A percentile compares a stretch with the other conserved stretches of the same genome.
phyloP scores from a whole-genome alignment of 1,284 basidiomycete species.

The Austroboletus rostrupii region DNA sequence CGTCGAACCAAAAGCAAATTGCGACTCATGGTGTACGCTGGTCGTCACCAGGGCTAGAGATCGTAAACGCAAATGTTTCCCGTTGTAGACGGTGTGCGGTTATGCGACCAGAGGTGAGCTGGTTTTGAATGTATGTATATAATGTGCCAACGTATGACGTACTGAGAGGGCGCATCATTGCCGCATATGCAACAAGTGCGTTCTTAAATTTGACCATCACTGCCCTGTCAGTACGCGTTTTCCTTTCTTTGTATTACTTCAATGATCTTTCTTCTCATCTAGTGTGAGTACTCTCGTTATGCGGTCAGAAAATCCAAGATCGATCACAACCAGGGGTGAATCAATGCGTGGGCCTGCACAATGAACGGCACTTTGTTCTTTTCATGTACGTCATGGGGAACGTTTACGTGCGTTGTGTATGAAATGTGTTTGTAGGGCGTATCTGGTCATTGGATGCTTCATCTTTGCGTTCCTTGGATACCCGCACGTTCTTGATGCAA shows the following conservation, averaged over 20 bases:
- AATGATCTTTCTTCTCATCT: constrained; percentile 4
- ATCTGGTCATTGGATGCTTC: constrained; percentile 62
- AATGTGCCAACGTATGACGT: constrained; percentile 13
- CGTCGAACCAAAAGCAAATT: constrained; percentile 15
- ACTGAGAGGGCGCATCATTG: constrained; percentile 91
- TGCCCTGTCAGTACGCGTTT: constrained; percentile 65
- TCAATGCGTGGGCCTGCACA: constrained; percentile 92
- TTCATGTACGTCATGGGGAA: constrained; percentile 64
- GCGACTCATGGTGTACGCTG: constrained; percentile 13
- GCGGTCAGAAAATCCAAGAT: not conserved
- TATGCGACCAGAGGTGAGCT: constrained; percentile 78
- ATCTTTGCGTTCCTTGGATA: constrained; percentile 61
- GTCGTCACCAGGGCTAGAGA: constrained; percentile 39
- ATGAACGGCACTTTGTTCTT: constrained; percentile 93
- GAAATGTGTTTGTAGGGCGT: constrained; percentile 48
- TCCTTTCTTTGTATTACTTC: not conserved
- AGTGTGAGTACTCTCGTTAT: constrained; percentile 23
- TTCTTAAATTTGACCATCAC: constrained; percentile 94
- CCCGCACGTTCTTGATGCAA: constrained; percentile 48
- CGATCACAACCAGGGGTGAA: constrained; percentile 76
- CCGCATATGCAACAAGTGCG: constrained; percentile 86
- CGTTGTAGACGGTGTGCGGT: constrained; percentile 68
- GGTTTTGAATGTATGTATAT: not conserved
- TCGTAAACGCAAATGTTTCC: constrained; percentile 52
- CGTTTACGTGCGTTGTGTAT: not conserved